phyloP scores from a whole-genome alignment of 192 early-diverging fungal genomes.

The Dimargaris verticillata region DNA sequence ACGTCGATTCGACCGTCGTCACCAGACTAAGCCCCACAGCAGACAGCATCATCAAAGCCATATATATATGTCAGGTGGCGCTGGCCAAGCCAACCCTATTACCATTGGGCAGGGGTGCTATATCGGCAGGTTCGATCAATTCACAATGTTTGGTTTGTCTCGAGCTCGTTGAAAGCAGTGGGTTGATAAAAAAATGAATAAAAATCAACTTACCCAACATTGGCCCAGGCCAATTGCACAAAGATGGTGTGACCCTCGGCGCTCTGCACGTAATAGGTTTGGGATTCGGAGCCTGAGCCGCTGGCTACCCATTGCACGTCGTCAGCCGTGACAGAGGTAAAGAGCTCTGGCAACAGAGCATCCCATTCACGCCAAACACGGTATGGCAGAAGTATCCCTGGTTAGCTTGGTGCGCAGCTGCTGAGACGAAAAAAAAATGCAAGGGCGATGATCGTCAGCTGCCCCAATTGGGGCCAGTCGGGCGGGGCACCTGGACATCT shows the following conservation, averaged over 20 bases:
- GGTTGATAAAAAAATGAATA: too few relatives aligned
- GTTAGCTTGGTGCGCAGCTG: not conserved
- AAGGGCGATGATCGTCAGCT: not conserved
- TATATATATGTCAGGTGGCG: too few relatives aligned
- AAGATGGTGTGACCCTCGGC: conserved; percentile 61
- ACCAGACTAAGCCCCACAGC: conserved; percentile 15
- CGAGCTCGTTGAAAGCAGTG: too few relatives aligned
- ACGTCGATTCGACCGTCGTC: conserved; percentile 56
- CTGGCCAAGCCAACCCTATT: too few relatives aligned
- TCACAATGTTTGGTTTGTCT: too few relatives aligned
- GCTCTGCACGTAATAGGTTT: conserved; percentile 69
- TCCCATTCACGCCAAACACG: not conserved
- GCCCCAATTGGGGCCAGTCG: not conserved
- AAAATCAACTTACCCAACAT: conserved; percentile 38
- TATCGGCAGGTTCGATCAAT: too few relatives aligned
- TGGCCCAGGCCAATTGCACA: conserved; percentile 83
- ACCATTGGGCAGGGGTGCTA: too few relatives aligned
- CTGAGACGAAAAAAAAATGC: not conserved
- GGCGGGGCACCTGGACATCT: not conserved
- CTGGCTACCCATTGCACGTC: conserved; percentile 58
- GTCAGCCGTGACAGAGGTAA: conserved; percentile 26
- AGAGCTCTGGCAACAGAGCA: not conserved
- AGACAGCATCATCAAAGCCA: too few relatives aligned
- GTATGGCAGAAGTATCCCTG: not conserved
- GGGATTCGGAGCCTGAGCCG: conserved; percentile 71